Evolutionary conservation across 176 grass and related monocot species (phyloP).

Genomic region (Aegilops longissima): DNA sequence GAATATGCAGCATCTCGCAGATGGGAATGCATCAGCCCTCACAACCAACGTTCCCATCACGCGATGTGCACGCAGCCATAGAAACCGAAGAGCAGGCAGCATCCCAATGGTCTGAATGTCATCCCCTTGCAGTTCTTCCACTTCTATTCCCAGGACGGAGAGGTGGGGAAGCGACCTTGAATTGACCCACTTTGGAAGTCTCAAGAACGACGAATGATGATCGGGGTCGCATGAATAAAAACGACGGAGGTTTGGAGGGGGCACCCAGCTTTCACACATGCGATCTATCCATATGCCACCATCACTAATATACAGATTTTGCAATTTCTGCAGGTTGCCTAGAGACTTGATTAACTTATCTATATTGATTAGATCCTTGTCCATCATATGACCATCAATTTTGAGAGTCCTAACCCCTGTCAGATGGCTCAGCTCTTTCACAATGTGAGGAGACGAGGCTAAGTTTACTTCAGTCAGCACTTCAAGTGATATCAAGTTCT

Average conservation of each 20-base stretch:
- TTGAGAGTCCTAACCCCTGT: not conserved
- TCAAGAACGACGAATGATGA: accelerated
- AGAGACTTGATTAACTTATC: not conserved
- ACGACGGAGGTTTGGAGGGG: not conserved
- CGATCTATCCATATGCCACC: not conserved
- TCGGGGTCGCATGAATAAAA: not conserved
- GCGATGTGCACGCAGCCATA: too few species aligned
- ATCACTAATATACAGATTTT: not conserved
- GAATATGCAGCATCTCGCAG: too few species aligned
- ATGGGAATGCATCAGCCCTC: too few species aligned
- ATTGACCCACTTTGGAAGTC: not conserved
- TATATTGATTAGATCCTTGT: not conserved
- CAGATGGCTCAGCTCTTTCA: not conserved
- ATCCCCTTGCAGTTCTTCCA: not conserved
- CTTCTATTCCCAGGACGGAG: not conserved
- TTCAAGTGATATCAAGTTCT: not conserved
- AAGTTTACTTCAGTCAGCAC: accelerated
- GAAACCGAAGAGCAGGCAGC: too few species aligned
- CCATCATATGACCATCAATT: accelerated
- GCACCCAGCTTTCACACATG: not conserved
- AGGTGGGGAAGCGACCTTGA: not conserved
- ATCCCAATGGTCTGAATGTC: not conserved
- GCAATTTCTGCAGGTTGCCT: not conserved
- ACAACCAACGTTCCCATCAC: too few species aligned
- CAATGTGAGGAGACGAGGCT: not conserved